Percentiles rank a stretch among this genome's conserved stretches.
These are phyloP conservation scores for Meyerozyma sp. DNA, from an alignment of 1,139 yeast genomes.

Conservation along the genomic window DNA sequence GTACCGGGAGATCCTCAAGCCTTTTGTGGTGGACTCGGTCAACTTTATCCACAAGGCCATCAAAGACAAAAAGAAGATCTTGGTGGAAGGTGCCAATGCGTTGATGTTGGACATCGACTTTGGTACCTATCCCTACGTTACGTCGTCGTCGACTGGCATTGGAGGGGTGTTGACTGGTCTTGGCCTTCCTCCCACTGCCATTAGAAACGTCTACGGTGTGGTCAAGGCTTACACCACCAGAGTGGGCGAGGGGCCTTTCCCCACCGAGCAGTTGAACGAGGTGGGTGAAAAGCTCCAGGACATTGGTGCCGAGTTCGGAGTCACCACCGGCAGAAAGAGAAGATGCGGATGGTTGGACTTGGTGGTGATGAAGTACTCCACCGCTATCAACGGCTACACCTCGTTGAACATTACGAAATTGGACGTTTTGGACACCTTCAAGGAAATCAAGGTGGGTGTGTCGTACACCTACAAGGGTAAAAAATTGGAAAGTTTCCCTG, in stretches of 20 bases:
- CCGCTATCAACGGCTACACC: conserved; percentile 90
- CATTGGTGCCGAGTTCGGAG: conserved; percentile 96
- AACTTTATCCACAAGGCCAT: conserved; percentile 86
- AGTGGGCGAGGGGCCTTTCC: conserved; percentile 99
- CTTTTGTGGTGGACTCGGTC: conserved; percentile 91
- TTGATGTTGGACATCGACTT: conserved; percentile 95
- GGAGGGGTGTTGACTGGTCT: conserved; percentile 98
- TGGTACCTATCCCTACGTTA: conserved; percentile 97
- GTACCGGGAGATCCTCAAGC: conserved; percentile 70
- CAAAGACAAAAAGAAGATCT: conserved; percentile 70
- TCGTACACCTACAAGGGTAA: conserved; percentile 77
- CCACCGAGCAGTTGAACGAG: conserved; percentile 89
- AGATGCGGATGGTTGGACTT: conserved; percentile 99
- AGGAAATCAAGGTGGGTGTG: conserved; percentile 82
- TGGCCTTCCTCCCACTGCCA: conserved; percentile 85
- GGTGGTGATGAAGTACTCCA: conserved; percentile 88
- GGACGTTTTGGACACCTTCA: conserved; percentile 87
- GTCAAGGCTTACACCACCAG: conserved; percentile 98
- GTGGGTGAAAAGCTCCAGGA: conserved; percentile 83
- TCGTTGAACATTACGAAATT: conserved; percentile 89
- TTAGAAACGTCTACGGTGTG: conserved; percentile 84
- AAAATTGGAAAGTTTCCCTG: conserved; percentile 79
- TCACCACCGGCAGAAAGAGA: conserved; percentile 98
- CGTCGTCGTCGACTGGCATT: conserved; percentile 91
- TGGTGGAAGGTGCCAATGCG: conserved; percentile 98